Evolutionary conservation across 1,284 basidiomycete genomes (phyloP), one percentile per base, ranked within the genome.

Genomic region (Irpex lacteus): DNA sequence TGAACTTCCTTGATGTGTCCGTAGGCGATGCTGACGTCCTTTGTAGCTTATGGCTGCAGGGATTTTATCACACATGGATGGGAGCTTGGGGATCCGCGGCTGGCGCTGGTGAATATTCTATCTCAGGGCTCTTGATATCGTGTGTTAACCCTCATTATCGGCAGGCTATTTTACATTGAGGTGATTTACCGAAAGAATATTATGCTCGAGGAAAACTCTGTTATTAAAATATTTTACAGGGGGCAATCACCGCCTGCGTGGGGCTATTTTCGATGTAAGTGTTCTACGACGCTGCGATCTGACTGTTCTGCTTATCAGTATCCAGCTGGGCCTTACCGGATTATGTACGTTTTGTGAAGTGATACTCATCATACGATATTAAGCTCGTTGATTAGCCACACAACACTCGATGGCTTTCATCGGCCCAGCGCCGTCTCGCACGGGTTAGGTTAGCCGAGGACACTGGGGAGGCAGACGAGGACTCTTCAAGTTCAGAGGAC

Each of bases 401-500:
- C 61, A 92, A 92, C 69, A 91, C 90, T 1, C 79, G 82, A 37
- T 91, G 90, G 81, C 76, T 93, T 66, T 76, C 81, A n/a, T 74
- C 78, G 0, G 78, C 80, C 5, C 88, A 94, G 69, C 78, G 81
- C 13, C 81, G 82, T 6, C 80, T 94, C 15, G 91, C 90, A 1
- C 88, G 89, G 70, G 84, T 85, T 0, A 84, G 92, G 7, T 80
- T 94, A 36, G 82, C 87, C 0, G 90, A 92, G 72, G 91, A 93
- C 71, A 85, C 84, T 15, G 89, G 89, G 1, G 89, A 90, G 74
- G 85, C 86, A 0, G 88, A 90, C 66, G 75, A 83, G 65, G 88
- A 89, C 68, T 80, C 80, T 50, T 72, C n/a, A n/a, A n/a, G n/a
- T n/a, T n/a, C 73, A 0, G 73, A 82, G 53, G 82, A 86, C 59